Evolutionary conservation across 78 protist species (phyloP), one percentile per base, ranked within the genome.

Genomic region (Salpingoeca rosetta): DNA sequence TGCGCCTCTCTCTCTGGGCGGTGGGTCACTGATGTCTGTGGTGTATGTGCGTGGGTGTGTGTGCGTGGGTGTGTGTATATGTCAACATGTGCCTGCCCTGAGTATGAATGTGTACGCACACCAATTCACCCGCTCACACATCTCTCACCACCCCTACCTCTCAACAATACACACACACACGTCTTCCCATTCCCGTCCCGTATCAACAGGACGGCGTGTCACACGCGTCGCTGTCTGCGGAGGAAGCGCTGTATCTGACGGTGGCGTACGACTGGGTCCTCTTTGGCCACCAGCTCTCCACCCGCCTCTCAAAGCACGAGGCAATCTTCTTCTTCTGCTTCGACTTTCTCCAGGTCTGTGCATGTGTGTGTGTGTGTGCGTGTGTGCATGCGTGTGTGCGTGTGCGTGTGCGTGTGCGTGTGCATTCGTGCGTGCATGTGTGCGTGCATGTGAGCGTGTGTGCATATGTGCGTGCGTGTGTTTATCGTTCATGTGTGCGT

Each of bases 211-310:
- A 91, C 42, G 96, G 94, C 31, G 86, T 81, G 36, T 42, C 76
- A 37, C 96, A 93, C 56, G 85, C 41, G 75, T 77, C 92, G 36
- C 88, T 93, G 43, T 77, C 85, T 10, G 65, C 92, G 41, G 78
- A 80, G 37, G 94, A 91, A 74, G 57, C 91, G 45, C 88, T 93
- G 26, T 93, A 87, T 80, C 87, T 93, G 40, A 93, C 96, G 17
- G 82, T 93, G n/a, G 94, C 89, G 2, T 93, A 93, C 72, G 96
- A 93, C 77, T 93, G 96, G 96, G 40, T 91, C 40, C 81, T 91
- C 36, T 93, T 93, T 79, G 73, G 91, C 39, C 93, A 91, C 72
- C 90, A 79, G 74, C 81, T 91, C 42, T 22, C 51, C 40, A 88
- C 80, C n/a, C 75, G 94, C 28, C 76, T 82, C 24, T 43, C 73